phyloP scores from a whole-genome alignment of 169 alveolate species.

The Cryptosporidium meleagridis region DNA sequence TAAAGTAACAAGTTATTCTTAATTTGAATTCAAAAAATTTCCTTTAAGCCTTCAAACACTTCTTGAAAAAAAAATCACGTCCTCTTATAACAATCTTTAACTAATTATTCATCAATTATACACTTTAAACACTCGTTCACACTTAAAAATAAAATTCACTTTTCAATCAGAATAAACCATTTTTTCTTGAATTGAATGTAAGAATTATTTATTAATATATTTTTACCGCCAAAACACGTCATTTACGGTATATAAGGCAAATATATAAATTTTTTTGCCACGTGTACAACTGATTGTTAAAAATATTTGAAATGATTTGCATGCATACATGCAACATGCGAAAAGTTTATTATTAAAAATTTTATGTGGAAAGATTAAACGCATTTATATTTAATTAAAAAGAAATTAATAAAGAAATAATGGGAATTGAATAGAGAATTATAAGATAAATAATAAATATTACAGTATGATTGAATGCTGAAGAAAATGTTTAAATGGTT shows the following conservation, averaged over 20 bases:
- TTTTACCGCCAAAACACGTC: conserved; percentile 13
- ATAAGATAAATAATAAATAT: not conserved
- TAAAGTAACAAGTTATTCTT: too few species aligned
- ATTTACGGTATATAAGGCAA: not conserved
- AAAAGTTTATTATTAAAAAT: not conserved
- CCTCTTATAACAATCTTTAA: too few species aligned
- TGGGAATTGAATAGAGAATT: not conserved
- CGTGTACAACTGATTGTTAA: not conserved
- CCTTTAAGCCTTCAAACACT: too few species aligned
- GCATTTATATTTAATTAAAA: not conserved
- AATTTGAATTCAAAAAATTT: too few species aligned
- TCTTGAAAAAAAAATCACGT: not conserved
- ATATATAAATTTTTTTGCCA: not conserved
- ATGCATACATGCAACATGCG: not conserved
- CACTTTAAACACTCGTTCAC: too few species aligned
- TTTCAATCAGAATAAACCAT: not conserved
- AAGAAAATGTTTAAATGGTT: not conserved
- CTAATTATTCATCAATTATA: not conserved
- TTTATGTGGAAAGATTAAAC: not conserved
- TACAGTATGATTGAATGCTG: not conserved
- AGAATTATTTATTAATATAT: not conserved
- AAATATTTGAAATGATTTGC: not conserved
- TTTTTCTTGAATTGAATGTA: too few species aligned
- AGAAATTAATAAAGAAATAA: not conserved
- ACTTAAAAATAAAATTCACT: not conserved